Evolutionary conservation across 2,329 filamentous ascomycete genomes (phyloP).

Genomic region (Xylariaceae sp.): DNA sequence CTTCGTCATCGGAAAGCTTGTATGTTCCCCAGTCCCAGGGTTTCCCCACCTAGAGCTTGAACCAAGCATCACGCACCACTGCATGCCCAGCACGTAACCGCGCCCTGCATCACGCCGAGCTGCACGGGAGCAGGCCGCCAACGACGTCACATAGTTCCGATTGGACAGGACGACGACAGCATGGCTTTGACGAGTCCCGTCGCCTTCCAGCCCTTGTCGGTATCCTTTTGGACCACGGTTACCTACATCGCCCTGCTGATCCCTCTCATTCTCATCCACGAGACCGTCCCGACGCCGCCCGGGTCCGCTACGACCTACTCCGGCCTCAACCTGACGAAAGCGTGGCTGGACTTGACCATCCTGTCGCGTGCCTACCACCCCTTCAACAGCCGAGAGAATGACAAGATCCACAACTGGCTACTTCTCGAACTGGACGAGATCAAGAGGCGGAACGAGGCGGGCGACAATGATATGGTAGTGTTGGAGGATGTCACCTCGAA

Average conservation of each 20-base stretch:
- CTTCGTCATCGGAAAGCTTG: conserved; percentile 12
- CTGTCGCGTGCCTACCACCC: conserved; percentile 77
- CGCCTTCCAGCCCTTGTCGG: conserved; percentile 73
- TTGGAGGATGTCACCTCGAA: conserved; percentile 79
- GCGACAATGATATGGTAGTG: conserved; percentile 50
- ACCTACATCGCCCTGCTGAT: conserved; percentile 75
- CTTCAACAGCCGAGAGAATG: conserved; percentile 81
- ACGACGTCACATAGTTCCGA: no score
- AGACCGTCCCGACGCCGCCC: conserved; percentile 66
- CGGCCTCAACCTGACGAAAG: conserved; percentile 76
- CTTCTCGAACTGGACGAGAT: conserved; percentile 66
- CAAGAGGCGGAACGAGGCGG: conserved; percentile 53
- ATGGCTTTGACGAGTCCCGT: conserved; percentile 48
- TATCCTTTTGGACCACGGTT: conserved; percentile 71
- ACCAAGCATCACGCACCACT: no score
- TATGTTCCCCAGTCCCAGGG: no score
- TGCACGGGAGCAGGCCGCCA: no score
- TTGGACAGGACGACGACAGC: no score
- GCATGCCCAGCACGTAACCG: no score
- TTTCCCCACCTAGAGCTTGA: conserved; percentile 24
- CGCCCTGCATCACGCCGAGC: no score
- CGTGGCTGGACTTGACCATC: conserved; percentile 76
- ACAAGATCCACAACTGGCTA: conserved; percentile 71
- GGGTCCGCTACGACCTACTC: conserved; percentile 44
- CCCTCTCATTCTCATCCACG: conserved; percentile 67